Evolutionary conservation across 2,329 filamentous ascomycete genomes (phyloP).

Genomic region (Fusarium sp.): DNA sequence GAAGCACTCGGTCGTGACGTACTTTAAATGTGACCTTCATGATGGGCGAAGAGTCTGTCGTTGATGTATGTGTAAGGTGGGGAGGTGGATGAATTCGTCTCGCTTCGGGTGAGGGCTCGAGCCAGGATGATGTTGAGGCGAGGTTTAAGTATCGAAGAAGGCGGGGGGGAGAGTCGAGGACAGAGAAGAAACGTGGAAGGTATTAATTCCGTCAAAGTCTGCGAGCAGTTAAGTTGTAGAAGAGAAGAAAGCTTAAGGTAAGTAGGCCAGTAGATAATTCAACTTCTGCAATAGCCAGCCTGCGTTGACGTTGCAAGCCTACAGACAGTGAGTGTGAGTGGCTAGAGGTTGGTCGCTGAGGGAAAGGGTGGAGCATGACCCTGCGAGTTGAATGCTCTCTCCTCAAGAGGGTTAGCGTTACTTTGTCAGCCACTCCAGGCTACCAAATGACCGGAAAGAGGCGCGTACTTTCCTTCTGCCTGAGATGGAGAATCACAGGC

Average conservation of each 20-base stretch:
- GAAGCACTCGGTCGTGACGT: constrained; percentile 45
- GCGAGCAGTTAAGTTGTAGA: constrained; percentile 6
- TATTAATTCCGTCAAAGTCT: constrained; percentile 17
- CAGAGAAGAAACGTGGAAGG: constrained; percentile 7
- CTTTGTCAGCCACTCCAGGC: constrained; percentile 34
- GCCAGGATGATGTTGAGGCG: constrained; percentile 1
- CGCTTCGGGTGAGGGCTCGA: constrained; percentile 22
- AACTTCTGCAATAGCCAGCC: background rate
- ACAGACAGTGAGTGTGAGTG: constrained; percentile 1
- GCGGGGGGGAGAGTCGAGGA: constrained; percentile 4
- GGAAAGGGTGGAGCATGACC: constrained; percentile 26
- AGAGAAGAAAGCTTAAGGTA: constrained; percentile 32
- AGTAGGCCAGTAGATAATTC: background rate
- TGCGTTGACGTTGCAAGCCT: constrained; percentile 39
- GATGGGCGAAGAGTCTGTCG: constrained; percentile 57
- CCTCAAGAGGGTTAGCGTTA: constrained; percentile 23
- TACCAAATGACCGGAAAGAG: constrained; percentile 31
- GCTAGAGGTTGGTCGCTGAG: constrained; percentile 5
- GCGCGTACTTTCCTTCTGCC: constrained; percentile 33
- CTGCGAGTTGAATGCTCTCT: constrained; percentile 18
- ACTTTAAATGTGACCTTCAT: constrained; percentile 79
- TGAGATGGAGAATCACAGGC: constrained; percentile 3
- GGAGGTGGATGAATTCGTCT: constrained; percentile 29
- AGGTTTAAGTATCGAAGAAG: constrained; percentile 7
- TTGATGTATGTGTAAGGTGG: constrained; percentile 39